Evolutionary conservation across 176 grass and related monocot genomes (phyloP), one percentile per base, ranked within the genome.

Genomic region (Melocanna baccifera): DNA sequence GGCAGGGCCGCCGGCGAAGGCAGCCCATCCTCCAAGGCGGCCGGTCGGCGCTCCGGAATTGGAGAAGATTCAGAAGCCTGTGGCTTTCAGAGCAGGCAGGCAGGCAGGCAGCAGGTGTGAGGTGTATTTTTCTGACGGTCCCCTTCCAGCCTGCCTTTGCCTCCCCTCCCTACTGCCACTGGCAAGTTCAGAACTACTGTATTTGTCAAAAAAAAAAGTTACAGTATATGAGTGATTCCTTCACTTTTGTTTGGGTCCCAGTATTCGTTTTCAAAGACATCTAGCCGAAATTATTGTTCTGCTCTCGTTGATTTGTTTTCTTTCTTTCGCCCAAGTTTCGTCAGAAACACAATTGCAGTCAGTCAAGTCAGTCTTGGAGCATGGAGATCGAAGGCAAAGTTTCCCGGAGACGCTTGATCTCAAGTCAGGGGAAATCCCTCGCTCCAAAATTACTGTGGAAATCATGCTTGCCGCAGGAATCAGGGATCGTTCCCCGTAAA

Each of bases 1-100:
- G 53, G 84, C 84, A 62, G 84, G 85, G 59, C 62, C 11, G 82
- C n/a, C 66, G 84, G 66, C 61, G 73, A 66, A 61, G 79, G 67
- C 79, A 66, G 18, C 59, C 84, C 84, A 83, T 83, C 29, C 12
- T 5, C 29, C 7, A 37, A 56, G 68, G 12, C 53, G 18, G 9
- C 56, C 14, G 34, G 32, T 19, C 48, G 16, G 14, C 48, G 46
- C 87, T 9, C 81, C 68, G 59, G 59, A 69, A 80, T 48, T 59
- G 48, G 77, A 47, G 29, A 65, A 78, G 57, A 78, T 62, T 56
- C 72, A 62, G 78, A 23, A 28, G 42, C 19, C 66, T n/a, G 32
- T 77, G 50, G 37, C 4, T 26, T 75, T 7, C 57, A 63, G 39
- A 47, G 65, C 48, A 48, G 51, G 37, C 13, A 62, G 59, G 37